These are phyloP conservation scores for Diaporthe caulivora DNA, from an alignment of 2,329 filamentous ascomycete genomes.

Conservation along the genomic window DNA sequence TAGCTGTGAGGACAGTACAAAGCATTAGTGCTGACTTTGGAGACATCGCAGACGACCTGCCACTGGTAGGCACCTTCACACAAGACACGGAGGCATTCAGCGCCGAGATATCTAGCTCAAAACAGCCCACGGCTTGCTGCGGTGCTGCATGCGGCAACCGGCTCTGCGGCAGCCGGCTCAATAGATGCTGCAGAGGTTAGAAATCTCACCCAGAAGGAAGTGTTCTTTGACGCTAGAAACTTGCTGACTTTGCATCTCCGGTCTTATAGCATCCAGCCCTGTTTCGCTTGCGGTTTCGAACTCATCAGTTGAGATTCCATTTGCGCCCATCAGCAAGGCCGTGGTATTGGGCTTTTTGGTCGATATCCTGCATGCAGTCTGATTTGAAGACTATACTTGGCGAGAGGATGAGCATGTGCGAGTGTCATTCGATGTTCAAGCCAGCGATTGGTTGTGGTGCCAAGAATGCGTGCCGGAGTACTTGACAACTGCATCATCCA, in stretches of 20 bases:
- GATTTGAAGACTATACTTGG: background rate
- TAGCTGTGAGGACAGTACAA: background rate
- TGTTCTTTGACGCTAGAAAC: too few species aligned
- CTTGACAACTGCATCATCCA: background rate
- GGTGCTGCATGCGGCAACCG: background rate
- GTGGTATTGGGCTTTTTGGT: background rate
- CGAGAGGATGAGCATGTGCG: background rate
- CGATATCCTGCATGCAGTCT: background rate
- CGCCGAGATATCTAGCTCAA: too few species aligned
- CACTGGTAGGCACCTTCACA: background rate
- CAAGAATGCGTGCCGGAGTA: background rate
- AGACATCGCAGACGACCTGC: background rate
- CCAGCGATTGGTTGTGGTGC: background rate
- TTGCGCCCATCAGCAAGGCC: background rate
- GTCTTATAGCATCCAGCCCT: background rate
- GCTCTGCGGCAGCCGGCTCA: background rate
- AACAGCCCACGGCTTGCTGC: background rate
- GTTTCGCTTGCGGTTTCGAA: background rate
- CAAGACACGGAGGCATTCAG: background rate
- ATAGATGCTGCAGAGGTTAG: background rate
- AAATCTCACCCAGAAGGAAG: too few species aligned
- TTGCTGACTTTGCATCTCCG: background rate
- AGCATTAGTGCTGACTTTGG: background rate
- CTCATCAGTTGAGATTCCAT: background rate
- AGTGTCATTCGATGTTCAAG: background rate